These are phyloP conservation scores for Aphanomyces cochlioides DNA, from an alignment of 352 stramenopile species.

Conservation along the genomic window DNA sequence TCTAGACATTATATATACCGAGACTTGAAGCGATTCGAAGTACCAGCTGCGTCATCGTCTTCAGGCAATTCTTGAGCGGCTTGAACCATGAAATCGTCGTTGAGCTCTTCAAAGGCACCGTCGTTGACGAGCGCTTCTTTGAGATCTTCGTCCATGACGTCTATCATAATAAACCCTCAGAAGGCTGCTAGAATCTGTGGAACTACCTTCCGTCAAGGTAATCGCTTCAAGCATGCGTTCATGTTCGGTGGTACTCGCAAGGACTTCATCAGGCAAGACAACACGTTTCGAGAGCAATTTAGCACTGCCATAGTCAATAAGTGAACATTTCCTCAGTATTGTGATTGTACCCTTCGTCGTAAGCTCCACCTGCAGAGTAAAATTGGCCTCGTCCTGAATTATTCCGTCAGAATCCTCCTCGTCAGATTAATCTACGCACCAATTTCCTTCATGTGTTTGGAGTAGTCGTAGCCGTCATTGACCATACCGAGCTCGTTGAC, in stretches of 20 bases:
- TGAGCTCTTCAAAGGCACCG: constrained; percentile 80
- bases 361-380: constrained; percentile 32
- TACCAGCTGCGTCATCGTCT: constrained; percentile 20
- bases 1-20: constrained; percentile 31
- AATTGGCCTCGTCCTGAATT: constrained; percentile 47
- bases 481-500: constrained; percentile 86
- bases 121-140: constrained; percentile 81
- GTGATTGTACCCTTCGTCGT: constrained; percentile 23
- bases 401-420: neutral
- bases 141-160: constrained; percentile 85
- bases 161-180: constrained; percentile 1
- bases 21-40: neutral
- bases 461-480: constrained; percentile 92
- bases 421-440: constrained; percentile 32
- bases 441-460: constrained; percentile 90
- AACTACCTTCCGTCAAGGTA: constrained; percentile 54
- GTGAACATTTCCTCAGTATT: neutral
- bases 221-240: constrained; percentile 80
- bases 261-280: constrained; percentile 58
- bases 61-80: constrained; percentile 53
- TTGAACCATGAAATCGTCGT: constrained; percentile 90
- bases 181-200: too few species aligned
- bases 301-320: constrained; percentile 30
- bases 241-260: constrained; percentile 64
- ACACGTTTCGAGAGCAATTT: constrained; percentile 57